Evolutionary conservation across 768 basidiomycete species (phyloP).

Genomic region (Mycena olivaceomarginata): DNA sequence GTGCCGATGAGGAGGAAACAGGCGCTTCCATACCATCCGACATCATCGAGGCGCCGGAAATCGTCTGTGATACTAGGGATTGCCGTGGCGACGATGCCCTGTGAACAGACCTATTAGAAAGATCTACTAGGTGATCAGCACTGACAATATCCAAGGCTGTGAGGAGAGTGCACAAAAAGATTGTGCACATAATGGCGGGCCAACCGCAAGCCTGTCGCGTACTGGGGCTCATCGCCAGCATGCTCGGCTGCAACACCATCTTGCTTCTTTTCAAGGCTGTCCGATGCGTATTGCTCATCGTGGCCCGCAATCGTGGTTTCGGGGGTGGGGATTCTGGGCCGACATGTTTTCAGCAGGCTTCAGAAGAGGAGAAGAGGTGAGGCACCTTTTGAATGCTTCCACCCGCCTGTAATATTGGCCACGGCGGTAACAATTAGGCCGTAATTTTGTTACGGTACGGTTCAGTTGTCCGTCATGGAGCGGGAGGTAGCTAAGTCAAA

Average conservation of each 20-base stretch:
- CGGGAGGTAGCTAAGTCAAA: too few relatives aligned
- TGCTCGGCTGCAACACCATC: background rate
- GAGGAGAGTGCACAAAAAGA: conserved; percentile 10
- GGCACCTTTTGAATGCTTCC: too few relatives aligned
- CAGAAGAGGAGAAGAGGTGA: too few relatives aligned
- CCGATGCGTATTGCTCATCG: background rate
- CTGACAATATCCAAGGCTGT: conserved; percentile 7
- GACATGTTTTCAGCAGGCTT: background rate
- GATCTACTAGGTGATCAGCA: background rate
- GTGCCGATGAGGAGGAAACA: conserved; percentile 25
- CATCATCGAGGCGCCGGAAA: background rate
- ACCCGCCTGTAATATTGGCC: too few relatives aligned
- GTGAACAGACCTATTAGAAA: background rate
- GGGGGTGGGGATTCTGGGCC: background rate
- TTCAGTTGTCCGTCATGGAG: too few relatives aligned
- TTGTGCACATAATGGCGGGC: conserved; percentile 12
- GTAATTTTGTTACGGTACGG: too few relatives aligned
- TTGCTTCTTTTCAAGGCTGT: conserved; percentile 7
- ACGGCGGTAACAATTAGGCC: too few relatives aligned
- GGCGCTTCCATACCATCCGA: conserved; percentile 25
- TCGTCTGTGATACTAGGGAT: conserved; percentile 13
- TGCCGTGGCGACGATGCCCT: conserved; percentile 20
- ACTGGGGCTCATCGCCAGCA: background rate
- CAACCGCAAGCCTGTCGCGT: conserved; percentile 13
- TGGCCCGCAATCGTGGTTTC: background rate